Evolutionary conservation across 768 basidiomycete species (phyloP).

Genomic region (Termitomyces sp.): DNA sequence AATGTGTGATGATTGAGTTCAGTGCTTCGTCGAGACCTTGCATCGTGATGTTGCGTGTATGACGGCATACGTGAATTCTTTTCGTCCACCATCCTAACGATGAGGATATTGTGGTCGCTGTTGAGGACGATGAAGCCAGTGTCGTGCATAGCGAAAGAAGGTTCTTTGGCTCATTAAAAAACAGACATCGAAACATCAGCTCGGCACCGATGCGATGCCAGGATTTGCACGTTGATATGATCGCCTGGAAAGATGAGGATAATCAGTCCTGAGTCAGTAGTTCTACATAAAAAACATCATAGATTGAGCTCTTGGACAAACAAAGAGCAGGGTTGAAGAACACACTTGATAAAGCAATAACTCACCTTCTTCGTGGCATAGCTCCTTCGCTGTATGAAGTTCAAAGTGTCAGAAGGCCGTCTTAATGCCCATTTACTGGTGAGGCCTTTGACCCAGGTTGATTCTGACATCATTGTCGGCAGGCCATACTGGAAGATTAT

Average conservation of each 20-base stretch:
- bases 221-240: constrained; percentile 60
- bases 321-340: background rate
- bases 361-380: constrained; percentile 66
- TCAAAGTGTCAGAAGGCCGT: constrained; percentile 54
- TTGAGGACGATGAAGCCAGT: constrained; percentile 39
- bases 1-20: constrained; percentile 53
- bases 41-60: constrained; percentile 36
- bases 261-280: background rate
- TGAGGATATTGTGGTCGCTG: constrained; percentile 31
- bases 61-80: constrained; percentile 64
- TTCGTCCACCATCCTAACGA: constrained; percentile 68
- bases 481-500: constrained; percentile 57
- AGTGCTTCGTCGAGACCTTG: constrained; percentile 51
- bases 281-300: background rate
- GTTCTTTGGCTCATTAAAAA: constrained; percentile 57
- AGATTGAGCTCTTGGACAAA: background rate
- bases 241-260: constrained; percentile 40
- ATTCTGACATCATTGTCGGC: constrained; percentile 58
- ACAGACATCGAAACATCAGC: constrained; percentile 64
- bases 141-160: constrained; percentile 46
- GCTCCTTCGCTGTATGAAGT: constrained; percentile 52
- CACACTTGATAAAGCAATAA: background rate
- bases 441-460: constrained; percentile 56
- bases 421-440: constrained; percentile 52
- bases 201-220: constrained; percentile 62